Percentiles rank a stretch among this genome's conserved stretches.
phyloP scores from a whole-genome alignment of 2,329 filamentous ascomycete species.

The Escovopsis sp. region DNA sequence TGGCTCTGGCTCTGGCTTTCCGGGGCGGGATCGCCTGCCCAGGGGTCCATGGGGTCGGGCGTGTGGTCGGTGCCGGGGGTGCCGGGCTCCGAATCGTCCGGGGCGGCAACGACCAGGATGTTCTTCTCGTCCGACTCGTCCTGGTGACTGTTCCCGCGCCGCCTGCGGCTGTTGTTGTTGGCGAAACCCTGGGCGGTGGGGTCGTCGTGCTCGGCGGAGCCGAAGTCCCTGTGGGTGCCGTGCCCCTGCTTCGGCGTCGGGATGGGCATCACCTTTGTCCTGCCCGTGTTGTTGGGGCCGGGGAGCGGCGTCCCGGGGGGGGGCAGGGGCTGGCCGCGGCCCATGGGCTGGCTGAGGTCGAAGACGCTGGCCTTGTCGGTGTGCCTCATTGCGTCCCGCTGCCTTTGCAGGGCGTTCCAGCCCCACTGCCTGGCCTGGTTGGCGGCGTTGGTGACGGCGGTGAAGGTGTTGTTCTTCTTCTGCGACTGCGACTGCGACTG shows the following conservation, averaged over 20 bases:
- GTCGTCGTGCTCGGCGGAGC: constrained; percentile 14
- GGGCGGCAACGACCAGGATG: constrained; percentile 50
- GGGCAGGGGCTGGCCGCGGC: constrained; percentile 66
- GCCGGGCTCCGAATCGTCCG: constrained; percentile 44
- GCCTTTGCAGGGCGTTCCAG: constrained; percentile 39
- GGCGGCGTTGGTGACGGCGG: constrained; percentile 41
- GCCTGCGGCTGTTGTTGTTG: constrained; percentile 30
- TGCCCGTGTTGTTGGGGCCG: constrained; percentile 39
- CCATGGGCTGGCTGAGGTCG: constrained; percentile 54
- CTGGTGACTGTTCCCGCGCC: constrained; percentile 21
- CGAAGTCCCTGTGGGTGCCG: constrained; percentile 27
- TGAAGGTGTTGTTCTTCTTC: constrained; percentile 36
- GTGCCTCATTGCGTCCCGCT: constrained; percentile 27
- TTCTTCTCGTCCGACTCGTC: constrained; percentile 29
- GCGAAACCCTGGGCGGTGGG: constrained; percentile 22
- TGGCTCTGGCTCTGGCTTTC: neutral
- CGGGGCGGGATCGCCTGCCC: constrained; percentile 2
- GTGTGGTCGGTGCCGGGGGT: constrained; percentile 31
- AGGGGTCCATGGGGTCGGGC: constrained; percentile 6
- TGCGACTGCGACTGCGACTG: constrained; percentile 14
- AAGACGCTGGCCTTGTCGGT: constrained; percentile 21
- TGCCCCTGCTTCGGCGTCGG: constrained; percentile 52
- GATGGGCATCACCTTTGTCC: constrained; percentile 41
- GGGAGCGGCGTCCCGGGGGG: constrained; percentile 70
- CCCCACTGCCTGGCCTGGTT: constrained; percentile 44